Evolutionary conservation across 2,329 filamentous ascomycete genomes (phyloP).

Genomic region (Fusarium siculi): DNA sequence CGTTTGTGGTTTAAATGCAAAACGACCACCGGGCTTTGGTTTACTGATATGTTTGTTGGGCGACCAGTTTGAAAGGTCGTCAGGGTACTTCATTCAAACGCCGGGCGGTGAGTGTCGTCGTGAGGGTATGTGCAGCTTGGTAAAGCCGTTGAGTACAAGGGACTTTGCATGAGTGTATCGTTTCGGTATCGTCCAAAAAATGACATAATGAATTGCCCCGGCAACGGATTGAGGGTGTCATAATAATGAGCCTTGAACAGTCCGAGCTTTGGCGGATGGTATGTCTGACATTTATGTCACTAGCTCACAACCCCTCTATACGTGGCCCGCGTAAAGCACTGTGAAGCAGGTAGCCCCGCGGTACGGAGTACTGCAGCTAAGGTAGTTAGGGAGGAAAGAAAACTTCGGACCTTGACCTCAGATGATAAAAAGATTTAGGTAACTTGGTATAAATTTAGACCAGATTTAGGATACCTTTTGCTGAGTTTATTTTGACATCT

Average conservation of each 20-base stretch:
- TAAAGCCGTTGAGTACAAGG: constrained; percentile 32
- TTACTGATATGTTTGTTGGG: not conserved
- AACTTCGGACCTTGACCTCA: no score
- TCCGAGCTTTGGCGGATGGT: not conserved
- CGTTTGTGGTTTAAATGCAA: constrained; percentile 38
- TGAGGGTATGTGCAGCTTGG: constrained; percentile 26
- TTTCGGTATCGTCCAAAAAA: constrained; percentile 21
- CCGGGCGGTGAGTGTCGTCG: constrained; percentile 18
- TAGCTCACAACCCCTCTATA: not conserved
- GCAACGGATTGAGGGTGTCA: constrained; percentile 32
- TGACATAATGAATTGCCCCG: constrained; percentile 44
- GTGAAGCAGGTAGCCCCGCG: constrained; percentile 25
- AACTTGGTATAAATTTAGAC: no score
- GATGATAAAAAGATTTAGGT: no score
- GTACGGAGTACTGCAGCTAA: not conserved
- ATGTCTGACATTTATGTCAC: not conserved
- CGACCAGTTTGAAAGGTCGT: constrained; percentile 6
- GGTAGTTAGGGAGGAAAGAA: no score
- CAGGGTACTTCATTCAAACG: constrained; percentile 22
- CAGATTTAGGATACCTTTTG: no score
- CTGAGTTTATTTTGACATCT: no score
- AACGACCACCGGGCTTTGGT: constrained; percentile 30
- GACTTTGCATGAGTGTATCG: constrained; percentile 22
- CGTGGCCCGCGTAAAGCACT: constrained; percentile 34
- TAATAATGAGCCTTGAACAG: not conserved